Conservation (phyloP, 208 protist genomes). For the Crithidia expoeki region DNA sequence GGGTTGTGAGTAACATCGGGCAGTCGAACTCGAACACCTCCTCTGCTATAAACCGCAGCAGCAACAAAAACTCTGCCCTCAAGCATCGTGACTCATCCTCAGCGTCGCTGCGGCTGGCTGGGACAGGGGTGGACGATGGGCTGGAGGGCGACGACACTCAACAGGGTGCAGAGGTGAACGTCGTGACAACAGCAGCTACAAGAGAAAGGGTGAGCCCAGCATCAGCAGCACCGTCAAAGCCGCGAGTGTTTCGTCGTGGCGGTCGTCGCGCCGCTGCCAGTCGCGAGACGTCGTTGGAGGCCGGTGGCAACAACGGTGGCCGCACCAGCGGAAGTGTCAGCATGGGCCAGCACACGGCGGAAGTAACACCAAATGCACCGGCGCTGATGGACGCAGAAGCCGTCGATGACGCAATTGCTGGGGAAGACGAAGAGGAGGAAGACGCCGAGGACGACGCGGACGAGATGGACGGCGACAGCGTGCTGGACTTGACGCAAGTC, state of each 20-base stretch:
- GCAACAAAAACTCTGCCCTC: neutral
- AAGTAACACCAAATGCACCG: neutral
- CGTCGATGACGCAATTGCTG: slow-evolving; percentile 14
- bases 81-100: neutral
- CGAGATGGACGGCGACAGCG: slow-evolving; percentile 19
- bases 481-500: slow-evolving; percentile 33
- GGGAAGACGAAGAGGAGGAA: slow-evolving; percentile 24
- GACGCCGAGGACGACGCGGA: slow-evolving; percentile 26
- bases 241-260: slow-evolving; percentile 20
- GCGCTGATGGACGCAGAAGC: slow-evolving; percentile 2
- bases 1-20: neutral
- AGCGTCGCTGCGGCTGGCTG: slow-evolving; percentile 9
- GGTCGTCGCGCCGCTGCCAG: slow-evolving; percentile 10
- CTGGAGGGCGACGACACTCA: neutral
- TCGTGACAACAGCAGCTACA: neutral
- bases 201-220: neutral
- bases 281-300: slow-evolving; percentile 2
- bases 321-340: neutral
- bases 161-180: neutral
- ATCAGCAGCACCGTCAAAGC: neutral
- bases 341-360: neutral
- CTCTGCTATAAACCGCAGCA: slow-evolving; percentile 10
- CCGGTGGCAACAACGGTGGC: neutral
- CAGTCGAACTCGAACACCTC: neutral
- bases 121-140: neutral